Conservation (phyloP, 1,284 basidiomycete species). For the Moesziomyces parantarcticus region DNA sequence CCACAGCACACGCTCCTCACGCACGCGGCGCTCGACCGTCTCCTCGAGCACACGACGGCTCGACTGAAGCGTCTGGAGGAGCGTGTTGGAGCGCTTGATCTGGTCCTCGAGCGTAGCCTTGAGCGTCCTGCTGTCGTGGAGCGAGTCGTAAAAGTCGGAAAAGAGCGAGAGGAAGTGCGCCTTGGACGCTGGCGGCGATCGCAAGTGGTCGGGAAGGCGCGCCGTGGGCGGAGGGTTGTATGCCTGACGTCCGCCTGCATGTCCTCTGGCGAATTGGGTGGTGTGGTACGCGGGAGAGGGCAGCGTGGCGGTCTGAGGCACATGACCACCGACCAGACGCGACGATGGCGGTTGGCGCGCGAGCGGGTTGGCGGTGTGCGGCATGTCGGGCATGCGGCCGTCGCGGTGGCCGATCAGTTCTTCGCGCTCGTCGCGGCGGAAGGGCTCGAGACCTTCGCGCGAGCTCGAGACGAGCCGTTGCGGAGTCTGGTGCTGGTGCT, state of each 20-base stretch:
- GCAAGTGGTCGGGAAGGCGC: slow-evolving; percentile 51
- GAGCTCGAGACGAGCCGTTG: slow-evolving; percentile 36
- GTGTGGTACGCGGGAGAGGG: slow-evolving; percentile 65
- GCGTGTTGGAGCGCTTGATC: slow-evolving; percentile 62
- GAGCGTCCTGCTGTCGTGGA: slow-evolving; percentile 64
- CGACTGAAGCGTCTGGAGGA: slow-evolving; percentile 64
- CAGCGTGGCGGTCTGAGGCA: slow-evolving; percentile 59
- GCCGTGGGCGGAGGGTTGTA: slow-evolving; percentile 32
- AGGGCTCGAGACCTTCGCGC: slow-evolving; percentile 17
- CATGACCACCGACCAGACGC: slow-evolving; percentile 37
- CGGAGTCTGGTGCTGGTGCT: not conserved
- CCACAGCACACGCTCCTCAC: slow-evolving; percentile 57
- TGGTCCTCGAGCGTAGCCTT: slow-evolving; percentile 66
- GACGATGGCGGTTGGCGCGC: slow-evolving; percentile 32
- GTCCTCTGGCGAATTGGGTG: slow-evolving; percentile 47
- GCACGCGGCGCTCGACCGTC: slow-evolving; percentile 58
- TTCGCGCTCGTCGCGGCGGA: slow-evolving; percentile 37
- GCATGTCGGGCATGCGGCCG: slow-evolving; percentile 39
- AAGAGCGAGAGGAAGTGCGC: slow-evolving; percentile 64
- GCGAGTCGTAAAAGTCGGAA: slow-evolving; percentile 64
- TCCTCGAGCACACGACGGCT: slow-evolving; percentile 61
- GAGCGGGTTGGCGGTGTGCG: slow-evolving; percentile 41
- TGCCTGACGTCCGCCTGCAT: slow-evolving; percentile 22
- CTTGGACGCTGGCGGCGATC: slow-evolving; percentile 57
- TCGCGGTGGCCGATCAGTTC: slow-evolving; percentile 32